Conservation (phyloP, 768 basidiomycete species). For the Kwoniella sp. region DNA sequence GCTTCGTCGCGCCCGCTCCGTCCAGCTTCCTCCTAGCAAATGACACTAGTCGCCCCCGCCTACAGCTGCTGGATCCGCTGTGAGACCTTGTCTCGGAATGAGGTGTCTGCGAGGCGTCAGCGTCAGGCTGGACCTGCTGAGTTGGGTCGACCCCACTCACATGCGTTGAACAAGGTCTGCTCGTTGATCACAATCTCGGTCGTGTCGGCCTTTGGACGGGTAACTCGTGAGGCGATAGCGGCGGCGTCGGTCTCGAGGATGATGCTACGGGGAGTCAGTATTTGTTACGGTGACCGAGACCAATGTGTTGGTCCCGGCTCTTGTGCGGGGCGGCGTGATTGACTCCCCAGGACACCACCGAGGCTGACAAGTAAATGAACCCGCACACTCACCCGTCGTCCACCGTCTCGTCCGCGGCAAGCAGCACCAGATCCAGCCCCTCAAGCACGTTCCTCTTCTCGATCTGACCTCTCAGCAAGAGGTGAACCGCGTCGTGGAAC, state of each 20-base stretch:
- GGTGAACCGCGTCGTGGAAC: slow-evolving; percentile 75
- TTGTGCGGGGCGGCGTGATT: too few species aligned
- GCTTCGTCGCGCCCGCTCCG: too few species aligned
- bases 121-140: neutral
- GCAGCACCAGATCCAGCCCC: slow-evolving; percentile 83
- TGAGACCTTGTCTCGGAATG: slow-evolving; percentile 14
- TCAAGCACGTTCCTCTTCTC: slow-evolving; percentile 93
- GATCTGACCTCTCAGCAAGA: slow-evolving; percentile 83
- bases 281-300: neutral
- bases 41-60: neutral
- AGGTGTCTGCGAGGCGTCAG: slow-evolving; percentile 4
- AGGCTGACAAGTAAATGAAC: too few species aligned
- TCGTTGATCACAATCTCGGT: slow-evolving; percentile 98
- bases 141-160: slow-evolving; percentile 55
- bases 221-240: slow-evolving; percentile 92
- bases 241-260: slow-evolving; percentile 94
- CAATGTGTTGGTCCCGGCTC: too few species aligned
- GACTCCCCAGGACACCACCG: too few species aligned
- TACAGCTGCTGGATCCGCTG: slow-evolving; percentile 18
- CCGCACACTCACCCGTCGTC: slow-evolving; percentile 79
- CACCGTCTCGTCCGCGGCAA: slow-evolving; percentile 93
- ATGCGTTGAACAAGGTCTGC: slow-evolving; percentile 88
- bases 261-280: slow-evolving; percentile 58
- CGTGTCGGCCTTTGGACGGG: slow-evolving; percentile 83
- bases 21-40: neutral